Conservation (phyloP, 768 basidiomycete species). For the Tremella mesenterica region DNA sequence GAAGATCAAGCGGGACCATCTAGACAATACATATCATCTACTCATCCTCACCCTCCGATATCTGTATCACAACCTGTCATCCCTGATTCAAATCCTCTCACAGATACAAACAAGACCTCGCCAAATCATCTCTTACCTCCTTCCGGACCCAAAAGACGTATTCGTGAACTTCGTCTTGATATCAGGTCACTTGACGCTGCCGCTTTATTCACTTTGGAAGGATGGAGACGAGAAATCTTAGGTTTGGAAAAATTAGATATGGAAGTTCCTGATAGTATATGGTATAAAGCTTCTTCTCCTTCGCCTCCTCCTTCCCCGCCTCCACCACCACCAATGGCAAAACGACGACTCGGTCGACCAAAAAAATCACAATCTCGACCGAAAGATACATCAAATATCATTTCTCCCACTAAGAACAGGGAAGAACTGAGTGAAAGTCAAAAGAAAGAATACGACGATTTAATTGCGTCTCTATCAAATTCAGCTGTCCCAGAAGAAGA, state of each 20-base stretch:
- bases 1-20: too few relatives aligned
- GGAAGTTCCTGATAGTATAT: slow-evolving; percentile 27
- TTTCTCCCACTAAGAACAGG: not conserved
- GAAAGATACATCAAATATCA: not conserved
- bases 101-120: too few relatives aligned
- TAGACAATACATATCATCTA: too few relatives aligned
- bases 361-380: not conserved
- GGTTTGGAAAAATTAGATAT: slow-evolving; percentile 21
- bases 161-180: slow-evolving; percentile 31
- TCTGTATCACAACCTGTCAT: too few relatives aligned
- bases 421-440: slow-evolving; percentile 4
- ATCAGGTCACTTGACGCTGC: slow-evolving; percentile 28
- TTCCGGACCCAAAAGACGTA: slow-evolving; percentile 16
- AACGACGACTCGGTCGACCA: not conserved
- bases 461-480: not conserved
- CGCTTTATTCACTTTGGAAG: slow-evolving; percentile 27
- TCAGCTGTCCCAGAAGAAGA: not conserved
- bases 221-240: slow-evolving; percentile 24
- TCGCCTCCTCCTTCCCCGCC: slow-evolving; percentile 5
- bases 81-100: too few relatives aligned
- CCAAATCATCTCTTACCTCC: slow-evolving; percentile 19
- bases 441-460: not conserved
- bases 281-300: slow-evolving; percentile 27
- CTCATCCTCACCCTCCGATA: too few relatives aligned
- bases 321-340: not conserved